phyloP scores from a whole-genome alignment of 257 asterid species.

The Rauvolfia tetraphylla region DNA sequence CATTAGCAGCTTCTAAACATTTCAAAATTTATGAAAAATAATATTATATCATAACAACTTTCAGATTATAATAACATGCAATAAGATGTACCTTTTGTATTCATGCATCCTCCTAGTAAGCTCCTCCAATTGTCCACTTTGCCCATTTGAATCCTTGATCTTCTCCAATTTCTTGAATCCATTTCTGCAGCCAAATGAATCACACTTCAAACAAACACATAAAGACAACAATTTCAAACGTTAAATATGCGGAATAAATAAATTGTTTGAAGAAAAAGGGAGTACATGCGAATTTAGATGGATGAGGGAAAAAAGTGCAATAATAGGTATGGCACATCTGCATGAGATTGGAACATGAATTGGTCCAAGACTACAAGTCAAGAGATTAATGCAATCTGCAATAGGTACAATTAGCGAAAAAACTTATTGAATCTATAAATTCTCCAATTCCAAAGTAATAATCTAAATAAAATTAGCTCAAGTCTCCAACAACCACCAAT shows the following conservation, averaged over 20 bases:
- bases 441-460: background rate
- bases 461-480: background rate
- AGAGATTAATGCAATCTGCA: no score
- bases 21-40: no score
- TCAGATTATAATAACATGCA: background rate
- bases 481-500: background rate
- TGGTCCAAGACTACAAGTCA: no score
- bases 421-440: no score
- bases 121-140: constrained; percentile 95
- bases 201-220: background rate
- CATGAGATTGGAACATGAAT: background rate
- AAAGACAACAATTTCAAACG: background rate
- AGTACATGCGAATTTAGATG: background rate
- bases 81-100: constrained; percentile 68
- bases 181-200: constrained; percentile 48
- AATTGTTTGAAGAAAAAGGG: background rate
- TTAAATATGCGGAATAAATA: background rate
- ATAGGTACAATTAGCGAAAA: no score
- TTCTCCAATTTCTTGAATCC: constrained; percentile 98
- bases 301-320: constrained; percentile 17
- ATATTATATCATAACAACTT: no score
- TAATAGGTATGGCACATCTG: background rate
- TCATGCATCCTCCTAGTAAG: constrained; percentile 95
- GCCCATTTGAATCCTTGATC: constrained; percentile 84
- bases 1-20: no score